These are phyloP conservation scores for Quercus variabilis DNA, from an alignment of 306 rosid species.

Conservation along the genomic window DNA sequence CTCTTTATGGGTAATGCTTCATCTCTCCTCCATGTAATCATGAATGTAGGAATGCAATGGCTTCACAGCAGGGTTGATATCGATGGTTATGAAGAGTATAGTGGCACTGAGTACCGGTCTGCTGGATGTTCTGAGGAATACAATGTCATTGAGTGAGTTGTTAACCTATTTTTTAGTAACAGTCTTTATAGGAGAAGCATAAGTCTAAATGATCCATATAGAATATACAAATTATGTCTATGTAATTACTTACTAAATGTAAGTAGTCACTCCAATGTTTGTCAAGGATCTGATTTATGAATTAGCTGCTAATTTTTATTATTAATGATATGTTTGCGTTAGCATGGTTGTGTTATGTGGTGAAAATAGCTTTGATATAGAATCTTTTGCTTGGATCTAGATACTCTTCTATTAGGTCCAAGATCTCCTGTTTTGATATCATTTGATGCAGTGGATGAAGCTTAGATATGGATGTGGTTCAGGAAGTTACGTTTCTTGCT, in stretches of 20 bases:
- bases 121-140: conserved; percentile 97
- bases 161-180: background rate
- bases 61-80: conserved; percentile 81
- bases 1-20: conserved; percentile 12
- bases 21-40: background rate
- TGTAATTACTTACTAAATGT: background rate
- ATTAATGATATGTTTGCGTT: background rate
- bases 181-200: background rate
- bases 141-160: conserved; percentile 60
- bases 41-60: conserved; percentile 72
- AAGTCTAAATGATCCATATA: background rate
- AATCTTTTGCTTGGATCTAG: background rate
- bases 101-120: conserved; percentile 84
- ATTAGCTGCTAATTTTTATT: background rate
- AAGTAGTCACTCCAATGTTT: background rate
- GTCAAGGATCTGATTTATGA: background rate
- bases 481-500: background rate
- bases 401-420: background rate
- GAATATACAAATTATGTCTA: background rate
- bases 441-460: background rate
- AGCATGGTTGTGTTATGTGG: background rate
- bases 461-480: background rate
- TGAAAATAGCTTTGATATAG: background rate
- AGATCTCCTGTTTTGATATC: background rate
- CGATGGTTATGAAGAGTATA: conserved; percentile 87